phyloP scores from a whole-genome alignment of 805 yeast genomes.

The Cyberlindnera samutprakarnensis region DNA sequence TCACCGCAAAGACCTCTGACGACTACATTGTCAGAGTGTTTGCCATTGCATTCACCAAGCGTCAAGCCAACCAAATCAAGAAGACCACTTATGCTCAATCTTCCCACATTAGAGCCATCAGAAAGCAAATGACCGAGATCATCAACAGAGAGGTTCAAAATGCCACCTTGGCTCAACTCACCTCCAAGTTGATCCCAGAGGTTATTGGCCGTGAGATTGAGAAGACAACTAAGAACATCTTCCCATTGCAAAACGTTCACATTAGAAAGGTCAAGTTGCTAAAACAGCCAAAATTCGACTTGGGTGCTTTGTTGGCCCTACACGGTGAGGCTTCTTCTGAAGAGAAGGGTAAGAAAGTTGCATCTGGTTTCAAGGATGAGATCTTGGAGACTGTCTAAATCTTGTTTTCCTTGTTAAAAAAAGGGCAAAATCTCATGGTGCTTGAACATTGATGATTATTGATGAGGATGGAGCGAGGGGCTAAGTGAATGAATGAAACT shows the following conservation, averaged over 20 bases:
- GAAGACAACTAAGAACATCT: constrained; percentile 90
- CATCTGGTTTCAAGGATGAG: constrained; percentile 93
- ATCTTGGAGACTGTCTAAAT: constrained; percentile 88
- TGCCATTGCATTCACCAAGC: constrained; percentile 98
- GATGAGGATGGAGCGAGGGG: too few species aligned
- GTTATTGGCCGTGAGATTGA: constrained; percentile 98
- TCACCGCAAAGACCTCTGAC: constrained; percentile 95
- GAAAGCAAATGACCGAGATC: constrained; percentile 95
- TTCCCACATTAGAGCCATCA: constrained; percentile 74
- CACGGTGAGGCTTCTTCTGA: constrained; percentile 95
- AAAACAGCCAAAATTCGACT: constrained; percentile 98
- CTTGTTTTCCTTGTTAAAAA: too few species aligned
- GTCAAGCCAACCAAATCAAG: constrained; percentile 94
- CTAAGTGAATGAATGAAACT: too few species aligned
- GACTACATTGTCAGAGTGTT: constrained; percentile 95
- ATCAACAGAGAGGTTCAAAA: constrained; percentile 93
- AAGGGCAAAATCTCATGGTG: too few species aligned
- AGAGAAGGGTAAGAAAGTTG: constrained; percentile 96
- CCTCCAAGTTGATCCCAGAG: constrained; percentile 96
- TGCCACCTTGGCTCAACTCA: constrained; percentile 93
- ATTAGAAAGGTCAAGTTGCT: constrained; percentile 98
- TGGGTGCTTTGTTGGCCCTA: constrained; percentile 90
- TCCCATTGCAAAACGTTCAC: constrained; percentile 97
- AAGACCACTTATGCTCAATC: constrained; percentile 97
- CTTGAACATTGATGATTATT: too few species aligned